Percentiles rank a stretch among this genome's conserved stretches.
Evolutionary conservation across 306 rosid genomes (phyloP).

Genomic region (Cicer arietinum): DNA sequence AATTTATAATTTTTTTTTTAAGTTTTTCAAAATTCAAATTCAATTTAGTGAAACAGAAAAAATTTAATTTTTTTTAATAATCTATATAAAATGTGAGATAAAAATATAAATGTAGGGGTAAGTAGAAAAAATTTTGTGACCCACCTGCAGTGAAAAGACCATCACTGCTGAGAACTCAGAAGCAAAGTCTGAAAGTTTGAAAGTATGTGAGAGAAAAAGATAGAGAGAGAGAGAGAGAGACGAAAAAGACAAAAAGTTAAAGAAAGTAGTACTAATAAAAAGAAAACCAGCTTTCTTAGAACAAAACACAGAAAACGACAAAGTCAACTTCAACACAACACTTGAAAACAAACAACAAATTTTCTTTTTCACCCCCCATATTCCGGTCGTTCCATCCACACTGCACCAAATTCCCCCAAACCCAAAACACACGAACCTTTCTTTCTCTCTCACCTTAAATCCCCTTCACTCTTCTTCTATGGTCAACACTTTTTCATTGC

Average conservation of each 20-base stretch:
- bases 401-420: background rate
- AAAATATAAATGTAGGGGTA: too few relatives aligned
- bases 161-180: background rate
- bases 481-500: slow-evolving; percentile 47
- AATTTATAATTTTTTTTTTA: too few relatives aligned
- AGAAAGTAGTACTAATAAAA: slow-evolving; percentile 2
- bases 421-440: slow-evolving; percentile 38
- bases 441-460: slow-evolving; percentile 47
- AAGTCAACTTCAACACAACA: slow-evolving; percentile 31
- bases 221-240: background rate
- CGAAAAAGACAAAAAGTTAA: slow-evolving; percentile 21
- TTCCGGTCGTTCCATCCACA: slow-evolving; percentile 20
- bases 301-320: slow-evolving; percentile 43
- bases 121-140: background rate
- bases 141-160: background rate
- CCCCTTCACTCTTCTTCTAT: slow-evolving; percentile 43
- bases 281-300: slow-evolving; percentile 57
- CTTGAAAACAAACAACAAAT: slow-evolving; percentile 9
- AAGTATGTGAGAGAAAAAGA: slow-evolving; percentile 19
- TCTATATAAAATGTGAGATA: too few relatives aligned
- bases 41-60: too few relatives aligned
- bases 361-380: slow-evolving; percentile 26
- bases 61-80: too few relatives aligned
- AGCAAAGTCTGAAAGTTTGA: slow-evolving; percentile 29
- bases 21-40: too few relatives aligned